Conservation (phyloP, 1,284 basidiomycete genomes). For the Tilletiopsis washingtonensis region DNA sequence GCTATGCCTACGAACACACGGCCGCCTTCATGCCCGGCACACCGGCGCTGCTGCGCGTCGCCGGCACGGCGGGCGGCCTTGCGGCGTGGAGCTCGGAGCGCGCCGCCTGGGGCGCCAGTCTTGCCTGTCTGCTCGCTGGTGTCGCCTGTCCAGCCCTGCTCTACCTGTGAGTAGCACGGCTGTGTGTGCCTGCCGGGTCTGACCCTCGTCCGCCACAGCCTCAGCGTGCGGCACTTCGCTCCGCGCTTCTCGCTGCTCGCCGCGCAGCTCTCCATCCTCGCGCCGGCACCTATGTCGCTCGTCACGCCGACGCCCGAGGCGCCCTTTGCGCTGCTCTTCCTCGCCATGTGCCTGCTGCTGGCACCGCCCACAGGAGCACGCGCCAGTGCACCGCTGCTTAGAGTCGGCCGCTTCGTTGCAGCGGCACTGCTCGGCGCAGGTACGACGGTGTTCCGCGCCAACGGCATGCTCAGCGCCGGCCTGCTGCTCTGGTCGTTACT, state of each 20-base stretch:
- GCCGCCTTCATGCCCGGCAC: not conserved
- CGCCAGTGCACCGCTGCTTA: not conserved
- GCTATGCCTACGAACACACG: not conserved
- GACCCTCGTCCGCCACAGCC: constrained; percentile 19
- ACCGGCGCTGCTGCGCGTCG: not conserved
- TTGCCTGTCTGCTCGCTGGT: not conserved
- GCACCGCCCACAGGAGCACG: not conserved
- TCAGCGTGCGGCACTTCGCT: constrained; percentile 48
- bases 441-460: constrained; percentile 68
- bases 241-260: constrained; percentile 58
- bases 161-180: constrained; percentile 52
- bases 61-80: not conserved
- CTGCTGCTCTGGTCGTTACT: constrained; percentile 50
- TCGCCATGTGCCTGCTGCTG: constrained; percentile 56
- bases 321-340: constrained; percentile 71
- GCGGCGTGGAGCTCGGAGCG: not conserved
- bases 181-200: not conserved
- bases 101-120: not conserved
- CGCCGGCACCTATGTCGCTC: constrained; percentile 70
- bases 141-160: constrained; percentile 51
- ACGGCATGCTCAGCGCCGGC: constrained; percentile 67
- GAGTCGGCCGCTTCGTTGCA: constrained; percentile 53
- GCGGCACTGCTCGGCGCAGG: constrained; percentile 61
- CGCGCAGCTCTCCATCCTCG: constrained; percentile 63
- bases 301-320: constrained; percentile 72